Percentiles rank a stretch among this genome's conserved stretches.
phyloP scores from a whole-genome alignment of 2,329 filamentous ascomycete genomes.

The Lecanicillium sp. region DNA sequence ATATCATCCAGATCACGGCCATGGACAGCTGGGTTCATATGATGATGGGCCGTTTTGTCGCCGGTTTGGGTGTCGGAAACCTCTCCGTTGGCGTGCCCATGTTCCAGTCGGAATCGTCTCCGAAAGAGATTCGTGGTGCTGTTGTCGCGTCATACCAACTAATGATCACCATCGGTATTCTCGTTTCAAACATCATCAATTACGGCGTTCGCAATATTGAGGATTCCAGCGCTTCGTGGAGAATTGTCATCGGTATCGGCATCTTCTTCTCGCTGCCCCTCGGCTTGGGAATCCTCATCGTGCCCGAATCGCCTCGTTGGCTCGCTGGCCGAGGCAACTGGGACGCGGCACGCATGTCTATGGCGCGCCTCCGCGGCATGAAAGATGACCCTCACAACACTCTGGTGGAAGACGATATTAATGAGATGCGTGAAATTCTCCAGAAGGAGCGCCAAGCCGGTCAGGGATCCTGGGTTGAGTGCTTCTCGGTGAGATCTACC shows the following conservation, averaged over 20 bases:
- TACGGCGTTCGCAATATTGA: constrained; percentile 39
- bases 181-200: constrained; percentile 47
- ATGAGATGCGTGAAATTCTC: constrained; percentile 42
- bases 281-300: constrained; percentile 41
- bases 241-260: constrained; percentile 52
- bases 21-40: constrained; percentile 54
- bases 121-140: constrained; percentile 54
- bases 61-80: constrained; percentile 60
- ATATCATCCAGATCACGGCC: constrained; percentile 58
- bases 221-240: constrained; percentile 43
- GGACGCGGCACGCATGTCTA: constrained; percentile 39
- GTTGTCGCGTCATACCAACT: constrained; percentile 66
- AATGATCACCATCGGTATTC: constrained; percentile 65
- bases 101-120: constrained; percentile 58
- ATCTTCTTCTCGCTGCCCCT: constrained; percentile 46
- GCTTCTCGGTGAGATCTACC: constrained; percentile 46
- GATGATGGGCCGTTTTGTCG: constrained; percentile 57
- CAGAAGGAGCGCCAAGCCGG: constrained; percentile 36
- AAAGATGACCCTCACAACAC: constrained; percentile 35
- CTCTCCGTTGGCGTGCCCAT: constrained; percentile 59
- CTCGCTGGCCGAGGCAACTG: constrained; percentile 39
- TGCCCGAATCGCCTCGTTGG: constrained; percentile 52
- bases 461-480: constrained; percentile 47
- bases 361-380: constrained; percentile 45
- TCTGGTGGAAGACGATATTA: constrained; percentile 43